Evolutionary conservation across 345 rosid genomes (phyloP), one percentile per base, ranked within the genome.

Genomic region (Ailanthus altissimus): DNA sequence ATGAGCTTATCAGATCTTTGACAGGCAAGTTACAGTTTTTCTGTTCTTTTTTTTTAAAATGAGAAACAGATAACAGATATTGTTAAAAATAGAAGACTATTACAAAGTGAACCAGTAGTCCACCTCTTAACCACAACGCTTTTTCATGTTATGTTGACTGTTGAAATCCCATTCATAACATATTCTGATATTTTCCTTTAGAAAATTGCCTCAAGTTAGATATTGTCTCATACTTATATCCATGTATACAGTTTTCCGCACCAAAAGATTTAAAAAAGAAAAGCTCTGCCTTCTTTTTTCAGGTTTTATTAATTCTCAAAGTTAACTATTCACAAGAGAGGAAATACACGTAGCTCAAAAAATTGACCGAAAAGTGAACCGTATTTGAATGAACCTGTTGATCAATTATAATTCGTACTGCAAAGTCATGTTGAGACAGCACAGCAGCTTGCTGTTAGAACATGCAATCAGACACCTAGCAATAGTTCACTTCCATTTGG

Each of bases 1-100:
- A 86, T 78, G 98, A 94, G 84, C 93, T 91, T 77, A 86, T 94
- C 82, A 81, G 94, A 84, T 90, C 94, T 69, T 80, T 94, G 81
- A 92, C 98, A 78, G 94, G 98, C 89, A 80, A 77, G 62, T 68
- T 45, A 58, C n/a, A 61, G 6, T 61, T 61, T 58, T 13, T 58
- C 25, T 26, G 25, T 58, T 9, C 13, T 4, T 15, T 50, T 50
- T 20, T 20, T 20, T 49, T 49, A 49, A 2, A 50, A 50, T 5
- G 13, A 32, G 18, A 28, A 26, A 13, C 13, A 0, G 20, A 28
- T 15, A 32, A 60, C 10, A 16, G 6, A 60, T 59, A 12, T 6
- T 60, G 28, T 28, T 32, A 61, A 61, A 28, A 50, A 50, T 54
- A 18, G 38, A 32, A 32, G 38, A 32, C 2, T 32, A 32, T 32